Evolutionary conservation across 1,139 yeast species (phyloP).

Genomic region (Hyphopichia burtonii): DNA sequence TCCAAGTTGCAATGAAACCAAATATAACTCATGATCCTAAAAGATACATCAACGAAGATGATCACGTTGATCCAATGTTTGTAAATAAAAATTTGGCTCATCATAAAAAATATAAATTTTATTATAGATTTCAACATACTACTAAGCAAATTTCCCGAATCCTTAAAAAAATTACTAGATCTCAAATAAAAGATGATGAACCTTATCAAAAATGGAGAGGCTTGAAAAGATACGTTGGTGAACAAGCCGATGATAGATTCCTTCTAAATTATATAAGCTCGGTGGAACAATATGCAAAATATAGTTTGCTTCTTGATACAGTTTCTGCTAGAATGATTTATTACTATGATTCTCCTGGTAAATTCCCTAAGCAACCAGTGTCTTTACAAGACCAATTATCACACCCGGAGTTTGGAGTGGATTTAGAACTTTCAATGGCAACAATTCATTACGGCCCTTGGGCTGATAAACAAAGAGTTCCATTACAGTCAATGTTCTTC

Average conservation of each 20-base stretch:
- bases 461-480: constrained; percentile 82
- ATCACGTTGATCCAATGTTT: constrained; percentile 3
- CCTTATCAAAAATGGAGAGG: constrained; percentile 37
- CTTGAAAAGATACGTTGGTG: constrained; percentile 42
- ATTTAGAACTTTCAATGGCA: constrained; percentile 57
- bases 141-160: constrained; percentile 7
- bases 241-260: constrained; percentile 25
- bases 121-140: constrained; percentile 23
- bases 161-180: constrained; percentile 5
- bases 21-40: constrained; percentile 55
- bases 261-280: constrained; percentile 29
- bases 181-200: constrained; percentile 7
- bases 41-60: constrained; percentile 6
- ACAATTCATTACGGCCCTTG: constrained; percentile 90
- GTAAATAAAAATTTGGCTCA: constrained; percentile 7
- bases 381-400: constrained; percentile 14
- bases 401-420: constrained; percentile 68
- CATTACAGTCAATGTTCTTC: constrained; percentile 63
- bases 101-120: constrained; percentile 20
- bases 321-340: constrained; percentile 53
- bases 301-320: constrained; percentile 71
- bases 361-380: constrained; percentile 36
- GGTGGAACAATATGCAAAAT: constrained; percentile 78
- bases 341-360: constrained; percentile 72
- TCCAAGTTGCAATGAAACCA: constrained; percentile 63